Base-by-base conservation (phyloP, 176 grass and related monocot species). In the Musa troglodytarum region DNA sequence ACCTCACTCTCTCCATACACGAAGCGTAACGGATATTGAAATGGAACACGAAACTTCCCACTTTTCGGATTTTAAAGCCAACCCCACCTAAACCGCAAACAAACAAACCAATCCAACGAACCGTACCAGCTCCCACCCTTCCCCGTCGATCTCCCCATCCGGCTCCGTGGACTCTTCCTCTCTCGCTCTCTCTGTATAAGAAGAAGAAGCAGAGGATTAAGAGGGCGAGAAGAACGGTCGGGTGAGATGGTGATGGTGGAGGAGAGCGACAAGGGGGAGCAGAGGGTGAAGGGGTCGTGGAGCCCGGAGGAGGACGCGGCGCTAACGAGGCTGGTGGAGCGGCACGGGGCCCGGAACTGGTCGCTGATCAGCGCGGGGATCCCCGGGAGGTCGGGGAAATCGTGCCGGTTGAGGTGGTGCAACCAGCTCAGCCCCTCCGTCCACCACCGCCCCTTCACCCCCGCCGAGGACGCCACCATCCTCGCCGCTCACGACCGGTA, bases 391-490 rank as follows among this genome's bases (percentile, higher is more conserved):
- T 92, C 90, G 2, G 90, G 93, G 28, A 96, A 96, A 83, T 96
- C 93, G 17, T 96, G 93, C 81, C 85, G 93, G 1, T 90, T 92
- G 54, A 84, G 93, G 70, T 96, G 93, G 93, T 90, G 89, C 81
- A 92, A 96, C 74, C 93, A 96, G 74, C 90, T 96, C 79, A 90
- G 87, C 76, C 93, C 93, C 15, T 63, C 54, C 17, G 90, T 96
- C 72, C 87, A 92, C 72, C 93, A 89, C 81, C 93, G 90, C 17
- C 73, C 93, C 59, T 96, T 96, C 83, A 92, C 89, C 0, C 85
- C 87, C 2, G 79, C 83, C 6, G 93, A 96, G 79, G 93, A 96
- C 66, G 77, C 54, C 7, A 8, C 87, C 69, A 96, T 96, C 74
- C 72, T 90, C 56, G 81, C 63, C 10, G 81, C 77, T 10, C 93